Conservation (phyloP, 1,284 basidiomycete species). For the Leccinum subatratum region DNA sequence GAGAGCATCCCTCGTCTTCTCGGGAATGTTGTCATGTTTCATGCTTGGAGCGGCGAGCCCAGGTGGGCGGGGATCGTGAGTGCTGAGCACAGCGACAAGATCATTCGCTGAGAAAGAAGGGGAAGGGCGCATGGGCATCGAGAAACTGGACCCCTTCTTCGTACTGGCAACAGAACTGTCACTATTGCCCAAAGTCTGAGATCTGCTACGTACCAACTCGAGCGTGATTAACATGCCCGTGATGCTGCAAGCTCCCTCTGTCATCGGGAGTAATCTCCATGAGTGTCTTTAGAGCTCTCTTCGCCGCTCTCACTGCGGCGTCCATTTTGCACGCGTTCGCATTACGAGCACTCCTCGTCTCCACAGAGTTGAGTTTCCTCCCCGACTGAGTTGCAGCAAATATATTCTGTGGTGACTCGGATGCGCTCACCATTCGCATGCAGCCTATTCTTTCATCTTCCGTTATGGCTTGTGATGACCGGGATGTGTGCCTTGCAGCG, state of each 20-base stretch:
- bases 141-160: slow-evolving; percentile 45
- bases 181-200: slow-evolving; percentile 4
- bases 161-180: slow-evolving; percentile 37
- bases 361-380: slow-evolving; percentile 40
- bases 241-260: slow-evolving; percentile 56
- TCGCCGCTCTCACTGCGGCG: slow-evolving; percentile 32
- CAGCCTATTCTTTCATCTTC: slow-evolving; percentile 35
- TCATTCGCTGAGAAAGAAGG: slow-evolving; percentile 21
- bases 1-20: slow-evolving; percentile 53
- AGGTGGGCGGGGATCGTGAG: slow-evolving; percentile 45
- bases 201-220: slow-evolving; percentile 52
- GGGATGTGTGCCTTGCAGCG: slow-evolving; percentile 7
- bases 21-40: slow-evolving; percentile 34
- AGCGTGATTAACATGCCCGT: slow-evolving; percentile 59
- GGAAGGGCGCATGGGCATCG: slow-evolving; percentile 27
- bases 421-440: slow-evolving; percentile 60
- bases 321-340: slow-evolving; percentile 32
- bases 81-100: slow-evolving; percentile 37
- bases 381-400: slow-evolving; percentile 31
- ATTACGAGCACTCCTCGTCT: slow-evolving; percentile 21
- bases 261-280: slow-evolving; percentile 43
- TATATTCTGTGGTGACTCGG: slow-evolving; percentile 47
- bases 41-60: slow-evolving; percentile 42
- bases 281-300: slow-evolving; percentile 41
- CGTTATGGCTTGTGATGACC: background rate